Percentiles rank a stretch among this genome's conserved stretches.
Conservation (phyloP, 2,329 filamentous ascomycete species). For the Phaeoacremonium minimum region DNA sequence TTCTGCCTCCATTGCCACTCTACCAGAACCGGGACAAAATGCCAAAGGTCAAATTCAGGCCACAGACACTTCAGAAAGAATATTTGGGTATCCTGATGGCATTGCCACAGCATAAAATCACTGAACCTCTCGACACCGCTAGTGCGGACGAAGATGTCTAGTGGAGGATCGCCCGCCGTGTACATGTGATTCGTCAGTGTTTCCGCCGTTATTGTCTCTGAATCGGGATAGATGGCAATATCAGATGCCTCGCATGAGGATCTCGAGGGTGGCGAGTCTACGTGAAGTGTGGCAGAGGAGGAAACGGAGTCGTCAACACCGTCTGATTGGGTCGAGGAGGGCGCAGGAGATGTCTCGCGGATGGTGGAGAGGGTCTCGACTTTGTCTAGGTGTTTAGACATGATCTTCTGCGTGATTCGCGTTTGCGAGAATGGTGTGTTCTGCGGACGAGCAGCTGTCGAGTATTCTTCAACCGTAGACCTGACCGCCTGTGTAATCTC, state of each 20-base stretch:
- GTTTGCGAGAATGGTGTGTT: constrained; percentile 79
- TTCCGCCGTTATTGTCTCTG: constrained; percentile 80
- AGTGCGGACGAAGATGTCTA: constrained; percentile 88
- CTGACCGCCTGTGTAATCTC: constrained; percentile 91
- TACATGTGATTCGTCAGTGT: constrained; percentile 85
- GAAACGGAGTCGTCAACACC: constrained; percentile 52
- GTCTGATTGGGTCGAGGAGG: constrained; percentile 37
- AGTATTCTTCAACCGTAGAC: constrained; percentile 82
- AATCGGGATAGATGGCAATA: constrained; percentile 55
- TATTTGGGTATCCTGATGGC: constrained; percentile 86
- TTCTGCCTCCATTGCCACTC: constrained; percentile 77
- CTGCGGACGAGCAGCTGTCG: constrained; percentile 61
- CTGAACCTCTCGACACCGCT: constrained; percentile 89
- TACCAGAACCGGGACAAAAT: constrained; percentile 86
- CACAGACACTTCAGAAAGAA: constrained; percentile 90
- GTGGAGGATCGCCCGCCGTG: constrained; percentile 77
- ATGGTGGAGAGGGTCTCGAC: constrained; percentile 44
- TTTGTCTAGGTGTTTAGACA: constrained; percentile 57
- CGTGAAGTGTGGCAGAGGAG: constrained; percentile 55
- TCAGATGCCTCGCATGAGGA: constrained; percentile 24
- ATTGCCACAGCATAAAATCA: constrained; percentile 99
- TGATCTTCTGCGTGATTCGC: constrained; percentile 81
- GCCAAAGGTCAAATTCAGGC: constrained; percentile 93
- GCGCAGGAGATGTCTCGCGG: constrained; percentile 40
- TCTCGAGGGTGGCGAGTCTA: constrained; percentile 44